Base-by-base conservation (phyloP, 345 rosid genomes). In the Gynandropsis gynandra region DNA sequence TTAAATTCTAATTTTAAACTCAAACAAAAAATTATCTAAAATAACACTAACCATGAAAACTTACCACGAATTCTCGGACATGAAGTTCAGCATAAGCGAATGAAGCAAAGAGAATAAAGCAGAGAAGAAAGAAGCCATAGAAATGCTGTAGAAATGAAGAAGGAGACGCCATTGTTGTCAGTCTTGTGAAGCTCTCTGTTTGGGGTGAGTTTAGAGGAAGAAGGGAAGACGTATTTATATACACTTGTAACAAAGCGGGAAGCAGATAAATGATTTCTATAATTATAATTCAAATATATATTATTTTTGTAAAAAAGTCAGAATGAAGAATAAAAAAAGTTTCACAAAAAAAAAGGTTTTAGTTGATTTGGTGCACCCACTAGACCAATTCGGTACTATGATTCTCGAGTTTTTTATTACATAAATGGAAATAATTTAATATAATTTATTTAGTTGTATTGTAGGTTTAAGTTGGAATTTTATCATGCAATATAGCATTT, bases 281-380 rank as follows among this genome's bases (percentile, higher is more conserved):
- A 29, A 58, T 38, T 31, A 45, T 14, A 46, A 51, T 10, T 32
- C 38, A 43, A 38, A 65, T 15, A 50, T 6, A 29, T 31, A 46
- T 51, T 65, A 45, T 63, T 59, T 65, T 59, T 46, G n/a, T n/a
- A n/a, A n/a, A n/a, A 46, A 44, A 65, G 59, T 65, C 54, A 58
- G 62, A 53, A 33, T 47, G 54, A 59, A 24, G 47, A 16, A 46
- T 21, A 52, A 46, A 52, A 43, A 50, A 34, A 61, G 17, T 4
- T 29, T 42, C 47, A 45, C 59, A 58, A 38, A 27, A 27, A 32
- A 58, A 38, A 27, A 27, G 38, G 19, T 50, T 36, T 58, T 47
- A 66, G 70, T 66, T 66, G 70, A 66, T 53, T 59, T 49, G 70
- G 70, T 66, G 20, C 61, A 66, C 65, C 70, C 56, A 66, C 70